These are phyloP conservation scores for Picochlorum sp. DNA, from an alignment of 139 green algal genomes.

Conservation along the genomic window DNA sequence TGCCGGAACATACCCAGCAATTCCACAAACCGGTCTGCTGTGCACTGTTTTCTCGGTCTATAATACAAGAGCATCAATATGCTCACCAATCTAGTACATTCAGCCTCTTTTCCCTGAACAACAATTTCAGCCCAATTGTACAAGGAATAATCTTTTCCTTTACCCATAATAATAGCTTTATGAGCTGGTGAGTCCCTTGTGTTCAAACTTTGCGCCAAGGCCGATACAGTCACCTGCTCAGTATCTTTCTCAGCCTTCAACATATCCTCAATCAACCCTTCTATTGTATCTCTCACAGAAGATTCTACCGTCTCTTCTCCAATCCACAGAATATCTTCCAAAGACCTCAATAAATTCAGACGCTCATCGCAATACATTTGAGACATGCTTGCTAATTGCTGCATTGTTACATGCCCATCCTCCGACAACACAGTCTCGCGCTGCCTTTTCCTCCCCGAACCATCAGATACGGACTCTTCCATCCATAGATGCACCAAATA, in stretches of 20 bases:
- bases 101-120: slow-evolving; percentile 5
- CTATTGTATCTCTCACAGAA: slow-evolving; percentile 27
- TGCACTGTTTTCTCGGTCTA: slow-evolving; percentile 34
- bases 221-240: slow-evolving; percentile 17
- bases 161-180: not conserved
- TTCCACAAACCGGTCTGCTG: slow-evolving; percentile 31
- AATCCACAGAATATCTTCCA: slow-evolving; percentile 40
- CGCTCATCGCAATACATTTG: slow-evolving; percentile 42
- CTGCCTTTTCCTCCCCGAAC: no score
- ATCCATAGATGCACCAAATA: no score
- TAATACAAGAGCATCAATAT: slow-evolving; percentile 51
- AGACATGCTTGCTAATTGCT: not conserved
- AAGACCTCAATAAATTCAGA: slow-evolving; percentile 37
- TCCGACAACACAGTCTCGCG: not conserved
- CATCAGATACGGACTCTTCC: no score
- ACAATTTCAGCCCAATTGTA: not conserved
- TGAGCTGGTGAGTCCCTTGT: not conserved
- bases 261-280: slow-evolving; percentile 28
- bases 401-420: slow-evolving; percentile 1
- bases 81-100: slow-evolving; percentile 49
- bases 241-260: slow-evolving; percentile 15
- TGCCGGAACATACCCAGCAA: slow-evolving; percentile 36
- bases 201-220: slow-evolving; percentile 1
- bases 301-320: slow-evolving; percentile 30
- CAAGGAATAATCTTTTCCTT: not conserved